Evolutionary conservation across 441 rosid genomes (phyloP).

Genomic region (Macaranga tanarius): DNA sequence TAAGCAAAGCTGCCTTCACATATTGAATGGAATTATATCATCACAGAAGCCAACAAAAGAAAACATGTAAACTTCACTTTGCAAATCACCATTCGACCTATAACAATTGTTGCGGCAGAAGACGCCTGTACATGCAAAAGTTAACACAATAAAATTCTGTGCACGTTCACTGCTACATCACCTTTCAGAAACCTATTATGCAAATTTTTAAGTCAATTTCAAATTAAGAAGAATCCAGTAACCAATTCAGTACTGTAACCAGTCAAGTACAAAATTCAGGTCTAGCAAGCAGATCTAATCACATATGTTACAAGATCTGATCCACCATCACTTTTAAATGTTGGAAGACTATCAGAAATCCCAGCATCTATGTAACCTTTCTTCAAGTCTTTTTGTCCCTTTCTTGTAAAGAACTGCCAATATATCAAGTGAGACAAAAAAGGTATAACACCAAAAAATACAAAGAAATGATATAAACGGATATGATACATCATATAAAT

Average conservation of each 20-base stretch:
- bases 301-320: constrained; percentile 25
- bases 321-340: constrained; percentile 23
- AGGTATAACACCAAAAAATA: background rate
- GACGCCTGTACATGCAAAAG: too few species aligned
- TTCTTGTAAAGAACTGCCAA: constrained; percentile 19
- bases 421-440: background rate
- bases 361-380: background rate
- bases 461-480: background rate
- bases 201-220: constrained; percentile 1
- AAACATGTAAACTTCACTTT: too few species aligned
- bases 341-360: constrained; percentile 12
- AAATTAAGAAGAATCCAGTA: background rate
- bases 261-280: constrained; percentile 24
- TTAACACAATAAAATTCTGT: background rate
- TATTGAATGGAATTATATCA: background rate
- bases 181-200: background rate
- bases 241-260: constrained; percentile 9
- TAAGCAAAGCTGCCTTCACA: background rate
- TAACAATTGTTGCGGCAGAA: too few species aligned
- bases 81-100: too few species aligned
- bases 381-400: constrained; percentile 15
- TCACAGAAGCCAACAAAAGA: background rate
- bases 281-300: constrained; percentile 28
- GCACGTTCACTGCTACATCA: background rate
- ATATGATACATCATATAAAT: background rate